Percentiles rank a stretch among this genome's conserved stretches.
Evolutionary conservation across 257 asterid genomes (phyloP).

Genomic region (Nicotiana tomentosiformis): DNA sequence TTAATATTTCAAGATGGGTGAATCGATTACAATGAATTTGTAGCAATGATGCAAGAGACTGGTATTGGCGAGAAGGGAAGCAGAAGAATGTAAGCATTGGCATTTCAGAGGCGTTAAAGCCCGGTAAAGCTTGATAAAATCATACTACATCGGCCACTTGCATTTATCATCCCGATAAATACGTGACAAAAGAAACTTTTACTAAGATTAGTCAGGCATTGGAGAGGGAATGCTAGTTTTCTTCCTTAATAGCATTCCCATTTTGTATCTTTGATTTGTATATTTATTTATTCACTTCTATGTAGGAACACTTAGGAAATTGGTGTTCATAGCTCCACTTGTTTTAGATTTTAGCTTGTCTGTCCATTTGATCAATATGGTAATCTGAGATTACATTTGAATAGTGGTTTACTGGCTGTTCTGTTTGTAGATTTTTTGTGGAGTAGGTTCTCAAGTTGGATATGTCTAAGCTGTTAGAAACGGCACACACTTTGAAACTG

Average conservation of each 20-base stretch:
- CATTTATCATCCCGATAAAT: background rate
- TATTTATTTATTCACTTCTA: background rate
- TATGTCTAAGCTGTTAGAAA: no score
- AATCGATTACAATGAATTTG: slow-evolving; percentile 77
- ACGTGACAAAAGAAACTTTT: background rate
- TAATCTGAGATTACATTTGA: no score
- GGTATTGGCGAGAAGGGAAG: slow-evolving; percentile 41
- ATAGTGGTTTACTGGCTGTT: no score
- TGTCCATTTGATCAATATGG: no score
- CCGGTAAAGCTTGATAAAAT: background rate
- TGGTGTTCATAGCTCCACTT: background rate
- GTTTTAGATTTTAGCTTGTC: background rate
- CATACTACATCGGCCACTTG: background rate
- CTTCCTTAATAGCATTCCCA: no score
- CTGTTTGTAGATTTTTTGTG: no score
- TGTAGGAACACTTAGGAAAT: background rate
- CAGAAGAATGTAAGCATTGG: slow-evolving; percentile 16
- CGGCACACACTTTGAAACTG: no score
- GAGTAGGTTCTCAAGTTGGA: no score
- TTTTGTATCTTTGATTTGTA: background rate
- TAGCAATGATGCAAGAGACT: slow-evolving; percentile 83
- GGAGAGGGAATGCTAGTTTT: slow-evolving; percentile 12
- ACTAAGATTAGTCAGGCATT: slow-evolving; percentile 23
- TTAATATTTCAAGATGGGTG: slow-evolving; percentile 57
- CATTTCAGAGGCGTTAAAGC: background rate